Evolutionary conservation across 2,329 filamentous ascomycete genomes (phyloP).

Genomic region (Herpotrichia juniperi): DNA sequence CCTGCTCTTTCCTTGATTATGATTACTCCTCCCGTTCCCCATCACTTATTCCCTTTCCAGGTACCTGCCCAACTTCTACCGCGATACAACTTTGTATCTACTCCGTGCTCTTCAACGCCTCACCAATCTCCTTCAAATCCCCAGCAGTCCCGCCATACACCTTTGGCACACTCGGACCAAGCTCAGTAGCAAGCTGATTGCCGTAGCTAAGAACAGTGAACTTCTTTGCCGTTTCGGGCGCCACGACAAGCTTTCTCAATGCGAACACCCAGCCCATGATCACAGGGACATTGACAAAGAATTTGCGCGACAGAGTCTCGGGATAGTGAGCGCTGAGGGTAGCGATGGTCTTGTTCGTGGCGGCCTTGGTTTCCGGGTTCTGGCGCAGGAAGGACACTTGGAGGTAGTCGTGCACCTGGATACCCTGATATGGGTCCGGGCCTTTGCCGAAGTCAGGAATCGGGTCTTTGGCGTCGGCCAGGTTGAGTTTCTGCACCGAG

Average conservation of each 20-base stretch:
- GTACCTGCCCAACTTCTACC: no score
- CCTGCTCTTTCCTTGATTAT: neutral
- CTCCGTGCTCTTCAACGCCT: slow-evolving; percentile 25
- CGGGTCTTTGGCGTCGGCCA: slow-evolving; percentile 70
- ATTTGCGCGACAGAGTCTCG: slow-evolving; percentile 87
- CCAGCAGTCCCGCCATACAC: slow-evolving; percentile 79
- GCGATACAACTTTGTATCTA: no score
- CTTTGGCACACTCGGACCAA: slow-evolving; percentile 71
- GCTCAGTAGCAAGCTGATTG: slow-evolving; percentile 67
- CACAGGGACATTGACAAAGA: slow-evolving; percentile 91
- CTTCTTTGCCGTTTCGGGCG: slow-evolving; percentile 56
- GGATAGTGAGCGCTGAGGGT: slow-evolving; percentile 84
- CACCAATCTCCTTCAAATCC: slow-evolving; percentile 52
- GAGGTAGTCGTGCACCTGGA: slow-evolving; percentile 93
- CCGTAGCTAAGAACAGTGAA: slow-evolving; percentile 63
- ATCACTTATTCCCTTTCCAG: no score
- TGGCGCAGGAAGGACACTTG: slow-evolving; percentile 85
- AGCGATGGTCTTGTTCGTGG: slow-evolving; percentile 80
- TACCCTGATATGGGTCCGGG: slow-evolving; percentile 84
- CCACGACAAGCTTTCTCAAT: slow-evolving; percentile 54
- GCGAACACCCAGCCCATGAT: slow-evolving; percentile 80
- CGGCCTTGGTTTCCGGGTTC: slow-evolving; percentile 72
- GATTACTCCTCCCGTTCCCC: neutral
- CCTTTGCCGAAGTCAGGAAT: slow-evolving; percentile 71
- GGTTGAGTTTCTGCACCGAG: slow-evolving; percentile 74